Evolutionary conservation across 306 rosid genomes (phyloP).

Genomic region (Aeschynomene evenia): DNA sequence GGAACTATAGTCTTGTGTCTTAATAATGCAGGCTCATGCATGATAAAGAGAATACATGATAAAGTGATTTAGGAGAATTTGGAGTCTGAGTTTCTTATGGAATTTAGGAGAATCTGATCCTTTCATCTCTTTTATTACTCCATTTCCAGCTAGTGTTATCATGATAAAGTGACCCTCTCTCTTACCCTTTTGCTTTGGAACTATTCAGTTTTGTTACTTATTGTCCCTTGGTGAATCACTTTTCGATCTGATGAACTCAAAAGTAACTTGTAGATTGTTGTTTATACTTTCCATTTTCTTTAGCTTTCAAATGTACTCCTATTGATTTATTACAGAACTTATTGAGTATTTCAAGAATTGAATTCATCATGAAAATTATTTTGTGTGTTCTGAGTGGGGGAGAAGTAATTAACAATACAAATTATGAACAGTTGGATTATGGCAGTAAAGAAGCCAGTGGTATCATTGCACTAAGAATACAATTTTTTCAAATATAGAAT

Average conservation of each 20-base stretch:
- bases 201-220: background rate
- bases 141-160: background rate
- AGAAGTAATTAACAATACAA: too few relatives aligned
- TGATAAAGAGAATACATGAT: background rate
- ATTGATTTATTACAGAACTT: too few relatives aligned
- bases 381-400: too few relatives aligned
- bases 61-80: background rate
- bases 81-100: background rate
- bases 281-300: background rate
- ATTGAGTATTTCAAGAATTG: too few relatives aligned
- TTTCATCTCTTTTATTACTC: background rate
- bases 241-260: too few relatives aligned
- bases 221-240: background rate
- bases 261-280: background rate
- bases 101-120: background rate
- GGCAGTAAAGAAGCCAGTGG: too few relatives aligned
- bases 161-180: background rate
- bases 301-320: too few relatives aligned
- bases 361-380: too few relatives aligned
- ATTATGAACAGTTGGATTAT: too few relatives aligned
- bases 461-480: too few relatives aligned
- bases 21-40: conserved; percentile 20
- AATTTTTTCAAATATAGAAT: too few relatives aligned
- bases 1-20: conserved; percentile 25
- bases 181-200: background rate